Evolutionary conservation across 306 rosid genomes (phyloP).

Genomic region (Prunus davidiana): DNA sequence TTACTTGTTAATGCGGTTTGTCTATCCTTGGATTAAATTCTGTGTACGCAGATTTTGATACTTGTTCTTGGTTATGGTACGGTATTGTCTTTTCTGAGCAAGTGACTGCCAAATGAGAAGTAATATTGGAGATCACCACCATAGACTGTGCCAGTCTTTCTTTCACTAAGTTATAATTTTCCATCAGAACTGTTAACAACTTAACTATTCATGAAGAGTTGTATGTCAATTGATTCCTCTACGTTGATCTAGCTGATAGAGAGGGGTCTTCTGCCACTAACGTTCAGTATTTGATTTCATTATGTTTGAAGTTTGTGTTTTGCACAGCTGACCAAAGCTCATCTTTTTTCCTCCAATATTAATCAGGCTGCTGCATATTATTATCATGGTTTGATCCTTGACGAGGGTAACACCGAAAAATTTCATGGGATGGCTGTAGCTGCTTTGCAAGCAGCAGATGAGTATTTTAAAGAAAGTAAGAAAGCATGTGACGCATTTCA

Average conservation of each 20-base stretch:
- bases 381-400: slow-evolving; percentile 96
- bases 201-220: neutral
- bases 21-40: neutral
- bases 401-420: slow-evolving; percentile 97
- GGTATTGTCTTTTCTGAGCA: neutral
- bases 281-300: neutral
- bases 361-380: slow-evolving; percentile 94
- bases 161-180: neutral
- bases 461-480: slow-evolving; percentile 90
- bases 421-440: slow-evolving; percentile 99
- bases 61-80: neutral
- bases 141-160: neutral
- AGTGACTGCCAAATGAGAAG: neutral
- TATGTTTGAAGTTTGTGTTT: slow-evolving; percentile 11
- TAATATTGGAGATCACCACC: neutral
- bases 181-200: neutral
- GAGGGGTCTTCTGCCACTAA: slow-evolving; percentile 3
- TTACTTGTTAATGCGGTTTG: neutral
- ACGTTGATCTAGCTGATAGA: neutral
- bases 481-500: slow-evolving; percentile 76
- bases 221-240: neutral
- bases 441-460: slow-evolving; percentile 98
- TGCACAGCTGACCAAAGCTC: slow-evolving; percentile 13
- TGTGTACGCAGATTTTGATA: neutral
- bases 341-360: slow-evolving; percentile 19